Base-by-base conservation (phyloP, 805 yeast genomes). In the Zygotorulaspora sp. region DNA sequence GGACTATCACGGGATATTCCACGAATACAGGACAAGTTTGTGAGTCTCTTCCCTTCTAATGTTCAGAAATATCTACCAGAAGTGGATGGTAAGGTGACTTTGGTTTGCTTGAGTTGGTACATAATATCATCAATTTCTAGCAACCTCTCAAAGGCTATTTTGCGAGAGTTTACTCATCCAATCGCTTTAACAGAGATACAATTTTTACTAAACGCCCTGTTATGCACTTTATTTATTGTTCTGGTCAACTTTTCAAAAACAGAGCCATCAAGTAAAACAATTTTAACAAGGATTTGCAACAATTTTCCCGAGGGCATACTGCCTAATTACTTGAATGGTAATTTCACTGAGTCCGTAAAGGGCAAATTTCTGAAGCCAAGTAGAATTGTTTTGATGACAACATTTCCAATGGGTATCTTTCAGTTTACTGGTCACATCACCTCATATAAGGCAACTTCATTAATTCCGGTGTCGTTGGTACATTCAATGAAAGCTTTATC, bases 351-450 rank as follows among this genome's bases (percentile, higher is more conserved):
- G 23, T 38, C 48, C 47, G 53, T 49, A 47, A 41, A 50, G 52
- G 57, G 45, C 61, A 59, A 65, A 21, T 75, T 83, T 47, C 48
- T 81, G 11, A 64, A 62, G 15, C 92, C 94, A 16, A 67, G 77
- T 2, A 48, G 58, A 32, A 54, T 69, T 35, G 67, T 81, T 22
- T 49, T 84, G 11, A 54, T 66, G 34, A 80, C 87, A 10, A 86
- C 95, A 0, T 74, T 86, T 15, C 97, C 97, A 13, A 87, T 90
- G 95, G 97, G 97, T 6, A 67, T 80, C 44, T 92, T 90, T 65
- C 97, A 90, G 66, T 84, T 90, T 49, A 68, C 81, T 14, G 98
- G 97, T 14, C 97, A 90, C 61, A 78, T 89, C 45, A 77, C 94
- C 10, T 77, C 94, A 6, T 96, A 89, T 58, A 83, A 84, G 56